A percentile compares a stretch with the other conserved stretches of the same genome.
Evolutionary conservation across 78 protist genomes (phyloP).

Genomic region (Fonticula alba): DNA sequence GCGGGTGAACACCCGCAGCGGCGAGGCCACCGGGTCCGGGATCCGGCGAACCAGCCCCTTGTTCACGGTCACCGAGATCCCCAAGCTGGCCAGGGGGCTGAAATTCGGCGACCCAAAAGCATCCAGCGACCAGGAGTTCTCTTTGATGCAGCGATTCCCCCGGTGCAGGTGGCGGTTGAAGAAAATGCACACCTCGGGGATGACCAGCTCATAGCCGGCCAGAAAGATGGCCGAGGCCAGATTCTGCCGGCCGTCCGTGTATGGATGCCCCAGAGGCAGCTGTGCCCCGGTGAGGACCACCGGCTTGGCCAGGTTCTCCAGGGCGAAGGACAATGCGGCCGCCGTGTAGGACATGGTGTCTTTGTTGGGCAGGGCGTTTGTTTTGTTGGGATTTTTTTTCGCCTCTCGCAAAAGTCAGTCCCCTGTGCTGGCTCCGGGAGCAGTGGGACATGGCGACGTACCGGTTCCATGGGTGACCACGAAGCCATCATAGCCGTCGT

Average conservation of each 20-base stretch:
- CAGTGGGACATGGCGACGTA: too few species aligned
- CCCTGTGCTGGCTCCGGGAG: too few species aligned
- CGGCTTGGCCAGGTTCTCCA: slow-evolving; percentile 65
- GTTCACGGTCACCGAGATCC: too few species aligned
- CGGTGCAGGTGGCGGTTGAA: slow-evolving; percentile 32
- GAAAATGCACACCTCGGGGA: slow-evolving; percentile 42
- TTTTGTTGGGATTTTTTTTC: too few species aligned
- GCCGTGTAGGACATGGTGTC: slow-evolving; percentile 73
- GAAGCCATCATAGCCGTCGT: slow-evolving; percentile 37
- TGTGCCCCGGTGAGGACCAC: slow-evolving; percentile 71
- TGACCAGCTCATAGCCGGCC: slow-evolving; percentile 14
- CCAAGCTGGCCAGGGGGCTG: slow-evolving; percentile 35
- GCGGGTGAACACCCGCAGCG: too few species aligned
- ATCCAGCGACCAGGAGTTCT: slow-evolving; percentile 5
- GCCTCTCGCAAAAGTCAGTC: too few species aligned
- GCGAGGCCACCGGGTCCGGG: too few species aligned
- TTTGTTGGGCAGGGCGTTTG: too few species aligned
- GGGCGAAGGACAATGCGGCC: slow-evolving; percentile 61
- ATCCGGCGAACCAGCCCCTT: too few species aligned
- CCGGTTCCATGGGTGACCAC: slow-evolving; percentile 60
- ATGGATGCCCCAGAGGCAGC: slow-evolving; percentile 41
- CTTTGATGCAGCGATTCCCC: slow-evolving; percentile 36
- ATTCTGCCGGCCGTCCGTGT: slow-evolving; percentile 14
- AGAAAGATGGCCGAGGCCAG: neutral
- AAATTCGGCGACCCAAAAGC: slow-evolving; percentile 34